phyloP scores from a whole-genome alignment of 2,329 filamentous ascomycete genomes.

The Aspergillus tamarii region DNA sequence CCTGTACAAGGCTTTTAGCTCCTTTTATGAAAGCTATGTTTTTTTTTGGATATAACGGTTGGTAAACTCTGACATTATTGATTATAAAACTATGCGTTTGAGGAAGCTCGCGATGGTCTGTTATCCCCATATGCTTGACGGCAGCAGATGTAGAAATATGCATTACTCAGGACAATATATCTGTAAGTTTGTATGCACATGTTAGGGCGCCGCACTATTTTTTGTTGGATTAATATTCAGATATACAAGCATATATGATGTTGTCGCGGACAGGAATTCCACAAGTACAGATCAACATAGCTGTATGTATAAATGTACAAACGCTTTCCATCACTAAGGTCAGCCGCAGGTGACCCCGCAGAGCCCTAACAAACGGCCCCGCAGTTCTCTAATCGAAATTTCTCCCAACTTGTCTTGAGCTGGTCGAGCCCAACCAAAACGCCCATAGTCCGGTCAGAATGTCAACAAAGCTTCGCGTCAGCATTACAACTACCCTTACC shows the following conservation, averaged over 20 bases:
- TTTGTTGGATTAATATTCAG: not conserved
- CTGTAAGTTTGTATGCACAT: not conserved
- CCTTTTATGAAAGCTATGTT: not conserved
- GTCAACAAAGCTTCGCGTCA: slow-evolving; percentile 34
- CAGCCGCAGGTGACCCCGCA: slow-evolving; percentile 30
- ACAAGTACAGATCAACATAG: not conserved
- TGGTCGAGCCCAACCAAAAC: not conserved
- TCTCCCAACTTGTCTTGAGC: slow-evolving; percentile 16
- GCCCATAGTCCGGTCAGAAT: slow-evolving; percentile 25
- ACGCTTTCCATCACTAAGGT: not conserved
- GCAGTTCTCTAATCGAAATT: slow-evolving; percentile 32
- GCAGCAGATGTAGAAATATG: not conserved
- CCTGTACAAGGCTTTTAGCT: not conserved
- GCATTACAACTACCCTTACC: slow-evolving; percentile 38
- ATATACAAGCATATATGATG: not conserved
- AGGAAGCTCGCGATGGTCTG: not conserved
- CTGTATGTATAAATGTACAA: not conserved
- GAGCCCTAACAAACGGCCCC: slow-evolving; percentile 37
- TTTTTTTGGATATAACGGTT: not conserved
- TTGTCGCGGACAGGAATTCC: not conserved
- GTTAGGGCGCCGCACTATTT: not conserved
- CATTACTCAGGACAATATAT: not conserved
- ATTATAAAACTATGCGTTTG: not conserved
- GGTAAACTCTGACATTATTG: not conserved
- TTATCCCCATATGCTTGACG: not conserved